phyloP scores from a whole-genome alignment of 176 grass and related monocot species.

The Phyllostachys edulis region DNA sequence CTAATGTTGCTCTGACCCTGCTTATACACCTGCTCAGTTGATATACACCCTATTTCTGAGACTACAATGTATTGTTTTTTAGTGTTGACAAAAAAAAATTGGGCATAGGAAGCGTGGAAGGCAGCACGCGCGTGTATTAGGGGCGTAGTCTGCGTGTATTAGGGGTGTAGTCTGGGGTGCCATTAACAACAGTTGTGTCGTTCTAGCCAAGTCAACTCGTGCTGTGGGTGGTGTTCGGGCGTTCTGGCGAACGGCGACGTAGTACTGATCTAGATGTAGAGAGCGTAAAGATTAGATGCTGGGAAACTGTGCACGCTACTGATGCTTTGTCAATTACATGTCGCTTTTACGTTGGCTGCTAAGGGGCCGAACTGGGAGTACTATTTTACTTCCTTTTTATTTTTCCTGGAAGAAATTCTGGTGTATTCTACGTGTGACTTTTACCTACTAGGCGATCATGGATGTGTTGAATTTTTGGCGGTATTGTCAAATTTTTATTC shows the following conservation, averaged over 20 bases:
- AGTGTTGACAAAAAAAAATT: not conserved
- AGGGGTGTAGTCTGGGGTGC: not conserved
- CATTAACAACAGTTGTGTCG: not conserved
- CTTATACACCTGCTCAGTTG: not conserved
- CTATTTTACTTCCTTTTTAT: not conserved
- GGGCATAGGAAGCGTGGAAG: slow-evolving; percentile 11
- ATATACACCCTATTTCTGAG: no score
- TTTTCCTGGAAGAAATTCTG: not conserved
- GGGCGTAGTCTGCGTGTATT: not conserved
- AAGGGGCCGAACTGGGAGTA: not conserved
- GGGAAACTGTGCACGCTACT: not conserved
- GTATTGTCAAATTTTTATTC: no score
- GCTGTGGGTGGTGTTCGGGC: not conserved
- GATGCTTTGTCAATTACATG: not conserved
- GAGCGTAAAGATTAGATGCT: no score
- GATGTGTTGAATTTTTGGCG: no score
- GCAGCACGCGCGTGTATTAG: not conserved
- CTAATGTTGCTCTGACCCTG: no score
- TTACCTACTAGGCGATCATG: no score
- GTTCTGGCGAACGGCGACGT: not conserved
- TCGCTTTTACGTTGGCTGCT: not conserved
- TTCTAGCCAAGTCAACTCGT: slow-evolving; percentile 19
- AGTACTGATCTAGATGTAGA: not conserved
- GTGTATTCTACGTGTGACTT: no score
- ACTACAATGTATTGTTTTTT: not conserved